A percentile compares a stretch with the other conserved stretches of the same genome.
Conservation (phyloP, 352 stramenopile genomes). For the Pythium folliculosum region DNA sequence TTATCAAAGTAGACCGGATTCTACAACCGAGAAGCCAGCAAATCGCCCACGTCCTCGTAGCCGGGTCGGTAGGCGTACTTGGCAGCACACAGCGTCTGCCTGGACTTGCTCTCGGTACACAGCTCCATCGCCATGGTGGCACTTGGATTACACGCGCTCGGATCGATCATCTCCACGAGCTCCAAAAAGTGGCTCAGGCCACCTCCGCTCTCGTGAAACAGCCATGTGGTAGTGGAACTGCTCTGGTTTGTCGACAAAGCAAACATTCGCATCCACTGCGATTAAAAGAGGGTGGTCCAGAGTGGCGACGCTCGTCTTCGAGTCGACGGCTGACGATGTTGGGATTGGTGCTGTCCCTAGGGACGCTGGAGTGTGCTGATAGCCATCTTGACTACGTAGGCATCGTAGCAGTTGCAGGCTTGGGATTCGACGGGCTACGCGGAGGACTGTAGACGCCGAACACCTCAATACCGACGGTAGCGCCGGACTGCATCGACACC, state of each 20-base stretch:
- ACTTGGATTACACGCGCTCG: background rate
- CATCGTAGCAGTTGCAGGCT: too few relatives aligned
- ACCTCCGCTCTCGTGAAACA: conserved; percentile 8
- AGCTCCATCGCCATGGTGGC: background rate
- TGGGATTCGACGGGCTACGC: too few relatives aligned
- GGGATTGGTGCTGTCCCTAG: too few relatives aligned
- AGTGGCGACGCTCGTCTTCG: background rate
- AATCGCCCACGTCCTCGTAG: background rate
- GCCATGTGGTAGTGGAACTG: conserved; percentile 23
- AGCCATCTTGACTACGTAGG: too few relatives aligned
- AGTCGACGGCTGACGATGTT: too few relatives aligned
- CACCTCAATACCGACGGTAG: too few relatives aligned
- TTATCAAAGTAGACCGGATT: background rate
- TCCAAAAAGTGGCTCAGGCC: conserved; percentile 7
- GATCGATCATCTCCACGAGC: conserved; percentile 4
- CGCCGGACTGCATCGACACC: too few relatives aligned
- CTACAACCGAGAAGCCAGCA: background rate
- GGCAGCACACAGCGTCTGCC: background rate
- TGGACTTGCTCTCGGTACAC: background rate
- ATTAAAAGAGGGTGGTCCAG: background rate
- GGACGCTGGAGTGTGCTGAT: too few relatives aligned
- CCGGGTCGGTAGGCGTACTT: conserved; percentile 10
- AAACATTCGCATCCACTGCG: background rate
- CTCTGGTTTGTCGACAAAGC: background rate
- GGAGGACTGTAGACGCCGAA: too few relatives aligned